A percentile compares a stretch with the other conserved stretches of the same genome.
These are phyloP conservation scores for Erodium texanum DNA, from an alignment of 441 rosid genomes.

Conservation along the genomic window DNA sequence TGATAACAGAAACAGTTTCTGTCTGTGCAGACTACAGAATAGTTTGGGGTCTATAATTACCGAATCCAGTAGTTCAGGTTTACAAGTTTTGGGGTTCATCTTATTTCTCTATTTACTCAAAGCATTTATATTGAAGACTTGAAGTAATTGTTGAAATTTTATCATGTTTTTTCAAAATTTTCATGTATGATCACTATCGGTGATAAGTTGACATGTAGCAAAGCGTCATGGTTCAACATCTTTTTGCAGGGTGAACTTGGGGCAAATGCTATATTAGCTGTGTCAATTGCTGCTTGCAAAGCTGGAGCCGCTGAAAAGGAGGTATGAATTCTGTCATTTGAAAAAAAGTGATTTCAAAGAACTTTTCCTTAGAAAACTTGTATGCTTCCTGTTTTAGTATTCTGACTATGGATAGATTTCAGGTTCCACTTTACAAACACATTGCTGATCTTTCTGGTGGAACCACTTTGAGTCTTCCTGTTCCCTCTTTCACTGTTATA, in stretches of 20 bases:
- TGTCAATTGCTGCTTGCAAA: constrained; percentile 95
- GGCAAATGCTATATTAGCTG: constrained; percentile 86
- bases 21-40: too few species aligned
- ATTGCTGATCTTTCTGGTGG: constrained; percentile 76
- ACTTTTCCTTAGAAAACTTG: too few species aligned
- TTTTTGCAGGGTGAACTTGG: constrained; percentile 71
- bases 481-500: constrained; percentile 88
- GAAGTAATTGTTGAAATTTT: not conserved
- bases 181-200: not conserved
- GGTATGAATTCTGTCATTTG: constrained; percentile 33
- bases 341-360: too few species aligned
- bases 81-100: not conserved
- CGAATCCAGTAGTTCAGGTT: not conserved
- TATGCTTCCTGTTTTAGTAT: too few species aligned
- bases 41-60: not conserved
- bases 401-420: constrained; percentile 20
- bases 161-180: not conserved
- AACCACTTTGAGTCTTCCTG: constrained; percentile 60
- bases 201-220: constrained; percentile 9
- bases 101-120: not conserved
- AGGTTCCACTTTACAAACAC: constrained; percentile 91
- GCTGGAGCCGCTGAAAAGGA: constrained; percentile 99
- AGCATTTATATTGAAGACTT: not conserved
- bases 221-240: constrained; percentile 14
- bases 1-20: not conserved